Conservation (phyloP, 1,284 basidiomycete species). For the Mycosarcoma maydis region DNA sequence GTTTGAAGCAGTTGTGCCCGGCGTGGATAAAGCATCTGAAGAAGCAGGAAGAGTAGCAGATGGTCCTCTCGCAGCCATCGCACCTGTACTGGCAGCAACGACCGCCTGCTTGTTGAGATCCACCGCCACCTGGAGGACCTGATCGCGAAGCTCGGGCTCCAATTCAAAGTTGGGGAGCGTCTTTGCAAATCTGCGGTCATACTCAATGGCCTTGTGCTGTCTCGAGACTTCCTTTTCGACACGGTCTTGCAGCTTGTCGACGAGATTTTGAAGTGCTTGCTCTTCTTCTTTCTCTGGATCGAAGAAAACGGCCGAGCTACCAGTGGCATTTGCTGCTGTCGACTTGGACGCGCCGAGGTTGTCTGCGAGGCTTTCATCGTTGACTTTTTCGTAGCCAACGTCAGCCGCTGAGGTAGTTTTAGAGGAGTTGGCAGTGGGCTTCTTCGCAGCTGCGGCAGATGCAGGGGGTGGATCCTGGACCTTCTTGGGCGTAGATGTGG, state of each 20-base stretch:
- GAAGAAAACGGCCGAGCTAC: conserved; percentile 20
- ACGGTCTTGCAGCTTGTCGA: conserved; percentile 83
- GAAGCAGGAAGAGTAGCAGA: conserved; percentile 1
- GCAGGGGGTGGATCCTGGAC: conserved; percentile 71
- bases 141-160: conserved; percentile 73
- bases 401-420: conserved; percentile 45
- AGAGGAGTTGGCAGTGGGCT: conserved; percentile 55
- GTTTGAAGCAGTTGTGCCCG: conserved; percentile 18
- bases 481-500: conserved; percentile 78
- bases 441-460: conserved; percentile 44
- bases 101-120: conserved; percentile 66
- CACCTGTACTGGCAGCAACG: conserved; percentile 62
- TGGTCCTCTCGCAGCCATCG: not conserved
- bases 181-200: conserved; percentile 80
- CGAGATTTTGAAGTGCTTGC: conserved; percentile 62
- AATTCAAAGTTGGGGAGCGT: conserved; percentile 76
- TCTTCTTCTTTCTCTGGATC: conserved; percentile 60
- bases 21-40: conserved; percentile 14
- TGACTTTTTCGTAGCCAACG: conserved; percentile 39
- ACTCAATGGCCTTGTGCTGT: conserved; percentile 78
- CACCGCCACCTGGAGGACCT: conserved; percentile 72
- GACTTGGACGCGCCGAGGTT: conserved; percentile 21
- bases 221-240: conserved; percentile 86
- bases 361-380: conserved; percentile 37
- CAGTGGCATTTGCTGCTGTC: conserved; percentile 9